phyloP scores from a whole-genome alignment of 805 yeast species.

The Metschnikowia picachoensis region DNA sequence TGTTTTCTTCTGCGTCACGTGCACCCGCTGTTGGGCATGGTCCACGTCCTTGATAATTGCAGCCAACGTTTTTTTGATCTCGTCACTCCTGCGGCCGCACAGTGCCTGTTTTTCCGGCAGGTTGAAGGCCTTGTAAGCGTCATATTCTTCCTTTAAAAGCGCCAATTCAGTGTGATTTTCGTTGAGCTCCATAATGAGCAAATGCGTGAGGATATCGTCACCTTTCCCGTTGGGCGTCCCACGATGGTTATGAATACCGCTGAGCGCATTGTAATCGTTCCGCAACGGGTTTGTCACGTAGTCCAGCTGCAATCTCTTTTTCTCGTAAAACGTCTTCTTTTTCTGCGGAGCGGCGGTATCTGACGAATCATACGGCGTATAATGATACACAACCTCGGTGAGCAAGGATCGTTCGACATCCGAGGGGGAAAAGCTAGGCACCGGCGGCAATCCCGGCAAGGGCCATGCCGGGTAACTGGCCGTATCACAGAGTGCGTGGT shows the following conservation, averaged over 20 bases:
- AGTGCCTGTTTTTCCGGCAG: slow-evolving; percentile 42
- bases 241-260: slow-evolving; percentile 47
- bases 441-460: slow-evolving; percentile 64
- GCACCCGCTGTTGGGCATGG: slow-evolving; percentile 35
- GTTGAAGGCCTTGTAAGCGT: slow-evolving; percentile 27
- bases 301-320: slow-evolving; percentile 59
- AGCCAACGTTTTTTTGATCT: slow-evolving; percentile 40
- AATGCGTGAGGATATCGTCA: slow-evolving; percentile 52
- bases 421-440: slow-evolving; percentile 57
- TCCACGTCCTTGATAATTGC: slow-evolving; percentile 45
- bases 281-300: slow-evolving; percentile 66
- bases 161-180: slow-evolving; percentile 42
- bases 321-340: slow-evolving; percentile 47
- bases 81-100: slow-evolving; percentile 38
- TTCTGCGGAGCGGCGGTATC: slow-evolving; percentile 19
- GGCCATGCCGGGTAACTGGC: slow-evolving; percentile 55
- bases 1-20: slow-evolving; percentile 29
- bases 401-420: slow-evolving; percentile 79
- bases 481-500: slow-evolving; percentile 26
- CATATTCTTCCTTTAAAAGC: slow-evolving; percentile 41
- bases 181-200: slow-evolving; percentile 54
- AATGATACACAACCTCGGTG: slow-evolving; percentile 68
- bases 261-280: slow-evolving; percentile 44
- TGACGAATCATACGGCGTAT: slow-evolving; percentile 44
- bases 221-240: slow-evolving; percentile 19